phyloP scores from a whole-genome alignment of 1,284 basidiomycete species.

The Lentinus polychrous region DNA sequence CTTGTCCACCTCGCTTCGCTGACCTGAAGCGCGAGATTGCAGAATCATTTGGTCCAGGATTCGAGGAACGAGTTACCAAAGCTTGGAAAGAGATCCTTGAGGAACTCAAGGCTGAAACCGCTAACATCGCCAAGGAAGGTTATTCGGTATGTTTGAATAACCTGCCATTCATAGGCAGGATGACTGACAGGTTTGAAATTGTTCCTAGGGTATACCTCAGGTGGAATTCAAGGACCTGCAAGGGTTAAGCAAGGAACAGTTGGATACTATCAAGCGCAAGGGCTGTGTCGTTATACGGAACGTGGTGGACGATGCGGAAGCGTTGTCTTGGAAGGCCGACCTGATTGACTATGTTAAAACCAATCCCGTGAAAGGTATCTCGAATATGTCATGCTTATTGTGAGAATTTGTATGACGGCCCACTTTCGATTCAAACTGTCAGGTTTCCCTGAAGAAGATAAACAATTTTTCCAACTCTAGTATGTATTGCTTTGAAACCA shows the following conservation, averaged over 20 bases:
- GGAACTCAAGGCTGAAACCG: constrained; percentile 39
- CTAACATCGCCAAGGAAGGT: constrained; percentile 39
- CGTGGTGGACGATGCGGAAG: constrained; percentile 51
- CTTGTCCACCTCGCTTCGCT: constrained; percentile 37
- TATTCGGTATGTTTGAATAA: constrained; percentile 34
- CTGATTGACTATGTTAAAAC: constrained; percentile 49
- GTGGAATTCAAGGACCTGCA: constrained; percentile 50
- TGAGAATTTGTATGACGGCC: background rate
- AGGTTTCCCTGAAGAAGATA: constrained; percentile 53
- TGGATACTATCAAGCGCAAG: constrained; percentile 45
- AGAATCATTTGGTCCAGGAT: constrained; percentile 38
- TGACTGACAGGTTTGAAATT: background rate
- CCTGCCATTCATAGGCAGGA: background rate
- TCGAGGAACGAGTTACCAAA: constrained; percentile 38
- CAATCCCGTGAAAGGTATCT: constrained; percentile 36
- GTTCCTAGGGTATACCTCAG: constrained; percentile 48
- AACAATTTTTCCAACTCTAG: constrained; percentile 72
- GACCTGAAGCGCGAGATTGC: constrained; percentile 54
- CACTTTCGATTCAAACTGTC: background rate
- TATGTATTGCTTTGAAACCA: constrained; percentile 24
- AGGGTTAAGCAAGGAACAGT: constrained; percentile 35
- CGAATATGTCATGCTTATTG: constrained; percentile 32
- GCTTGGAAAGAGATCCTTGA: constrained; percentile 53
- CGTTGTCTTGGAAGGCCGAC: constrained; percentile 47
- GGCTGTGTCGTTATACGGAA: constrained; percentile 59